A percentile compares a stretch with the other conserved stretches of the same genome.
Conservation (phyloP, 2,329 filamentous ascomycete genomes). For the Claviceps digitariae region DNA sequence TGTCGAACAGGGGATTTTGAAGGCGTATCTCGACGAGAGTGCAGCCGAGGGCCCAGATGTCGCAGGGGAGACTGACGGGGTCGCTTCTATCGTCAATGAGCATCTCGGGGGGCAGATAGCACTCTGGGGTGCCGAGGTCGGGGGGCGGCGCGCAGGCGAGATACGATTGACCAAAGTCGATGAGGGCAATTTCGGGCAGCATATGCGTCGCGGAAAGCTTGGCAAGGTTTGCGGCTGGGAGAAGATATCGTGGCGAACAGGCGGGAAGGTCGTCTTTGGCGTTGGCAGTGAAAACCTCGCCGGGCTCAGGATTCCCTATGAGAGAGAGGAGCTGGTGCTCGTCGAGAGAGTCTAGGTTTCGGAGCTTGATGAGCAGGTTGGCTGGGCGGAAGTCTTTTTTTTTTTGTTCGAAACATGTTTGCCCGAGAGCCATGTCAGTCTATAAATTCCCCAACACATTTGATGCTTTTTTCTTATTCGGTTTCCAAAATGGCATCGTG, state of each 20-base stretch:
- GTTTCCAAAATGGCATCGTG: not conserved
- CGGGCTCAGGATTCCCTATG: constrained; percentile 7
- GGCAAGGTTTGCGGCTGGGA: constrained; percentile 7
- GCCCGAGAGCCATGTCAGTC: not conserved
- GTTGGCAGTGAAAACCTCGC: constrained; percentile 4
- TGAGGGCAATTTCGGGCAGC: constrained; percentile 10
- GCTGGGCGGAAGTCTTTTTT: constrained; percentile 14
- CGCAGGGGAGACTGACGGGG: constrained; percentile 9
- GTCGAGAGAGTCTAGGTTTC: constrained; percentile 10
- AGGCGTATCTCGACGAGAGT: constrained; percentile 20
- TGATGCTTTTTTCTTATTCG: not conserved
- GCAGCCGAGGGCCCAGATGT: constrained; percentile 22
- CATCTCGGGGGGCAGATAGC: constrained; percentile 14
- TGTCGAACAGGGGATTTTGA: constrained; percentile 15
- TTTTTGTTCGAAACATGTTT: not conserved
- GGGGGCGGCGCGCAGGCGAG: constrained; percentile 6
- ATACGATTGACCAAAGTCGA: constrained; percentile 14
- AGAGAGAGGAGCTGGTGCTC: constrained; percentile 11
- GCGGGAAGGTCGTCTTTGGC: constrained; percentile 3
- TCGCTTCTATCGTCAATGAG: constrained; percentile 8
- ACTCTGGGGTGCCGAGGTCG: constrained; percentile 14
- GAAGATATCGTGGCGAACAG: constrained; percentile 13
- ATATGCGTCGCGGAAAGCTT: constrained; percentile 2
- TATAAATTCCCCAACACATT: not conserved
- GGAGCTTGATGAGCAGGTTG: constrained; percentile 14